phyloP scores from a whole-genome alignment of 2,329 filamentous ascomycete genomes.

The Tolypocladium album region DNA sequence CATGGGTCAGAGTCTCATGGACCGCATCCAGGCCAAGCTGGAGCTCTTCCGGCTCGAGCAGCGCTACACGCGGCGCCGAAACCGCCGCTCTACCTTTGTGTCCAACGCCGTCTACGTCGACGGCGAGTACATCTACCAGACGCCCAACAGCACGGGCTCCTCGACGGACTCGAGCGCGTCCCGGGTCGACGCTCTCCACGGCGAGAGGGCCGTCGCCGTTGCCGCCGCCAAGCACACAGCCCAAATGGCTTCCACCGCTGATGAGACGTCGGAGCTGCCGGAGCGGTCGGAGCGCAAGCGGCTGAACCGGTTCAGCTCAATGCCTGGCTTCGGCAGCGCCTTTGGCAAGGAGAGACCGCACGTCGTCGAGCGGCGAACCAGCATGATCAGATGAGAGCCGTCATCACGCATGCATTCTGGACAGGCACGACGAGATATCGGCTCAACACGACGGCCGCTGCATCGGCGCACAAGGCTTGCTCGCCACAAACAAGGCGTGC shows the following conservation, averaged over 20 bases:
- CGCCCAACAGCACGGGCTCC: constrained; percentile 46
- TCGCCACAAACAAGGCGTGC: background rate
- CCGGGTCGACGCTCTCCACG: constrained; percentile 25
- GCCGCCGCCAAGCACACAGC: constrained; percentile 12
- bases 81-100: constrained; percentile 78
- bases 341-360: constrained; percentile 24
- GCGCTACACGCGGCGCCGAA: constrained; percentile 81
- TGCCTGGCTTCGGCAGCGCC: constrained; percentile 38
- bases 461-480: background rate
- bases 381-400: constrained; percentile 22
- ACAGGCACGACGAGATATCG: background rate
- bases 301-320: constrained; percentile 43
- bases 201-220: constrained; percentile 17
- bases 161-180: constrained; percentile 33
- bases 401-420: background rate
- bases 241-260: constrained; percentile 11
- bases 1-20: constrained; percentile 43
- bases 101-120: constrained; percentile 88
- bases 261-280: constrained; percentile 13
- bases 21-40: constrained; percentile 56
- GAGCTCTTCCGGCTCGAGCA: constrained; percentile 94
- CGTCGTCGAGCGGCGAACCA: constrained; percentile 30
- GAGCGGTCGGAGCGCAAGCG: constrained; percentile 32
- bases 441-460: background rate
- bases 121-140: constrained; percentile 84